Base-by-base conservation (phyloP, 1,139 yeast genomes). In the Geotrichum australiense region DNA sequence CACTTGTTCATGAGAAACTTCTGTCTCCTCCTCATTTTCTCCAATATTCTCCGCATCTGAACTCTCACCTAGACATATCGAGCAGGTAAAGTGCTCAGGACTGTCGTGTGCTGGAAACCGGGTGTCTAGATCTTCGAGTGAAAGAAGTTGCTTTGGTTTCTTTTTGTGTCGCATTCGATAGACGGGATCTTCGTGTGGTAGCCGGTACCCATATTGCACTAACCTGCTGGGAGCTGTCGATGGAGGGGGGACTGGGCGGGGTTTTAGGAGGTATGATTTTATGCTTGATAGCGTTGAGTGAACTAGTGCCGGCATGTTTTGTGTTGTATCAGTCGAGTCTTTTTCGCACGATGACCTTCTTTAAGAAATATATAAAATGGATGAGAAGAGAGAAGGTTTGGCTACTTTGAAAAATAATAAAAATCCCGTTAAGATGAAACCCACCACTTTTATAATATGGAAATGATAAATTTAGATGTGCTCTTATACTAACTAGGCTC, bases 201-300 rank as follows among this genome's bases (percentile, higher is more conserved):
- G 24, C 12, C 23, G 22, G 31, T 34, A 34, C 12, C 37, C 37
- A 12, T 34, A 34, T 16, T 34, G 37, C 6, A 34, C 8, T 21
- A 34, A 20, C 5, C 37, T 15, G 15, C 18, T 15, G n/a, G 30
- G 14, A 25, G 19, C 16, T 11, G 18, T 22, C 10, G 23, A 22
- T 1, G 22, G 23, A 12, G 28, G 23, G 15, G 28, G 28, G 7
- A 19, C 14, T 7, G 22, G 10, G 19, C 37, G 37, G 16, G 29
- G 30, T 20, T n/a, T 11, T 15, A 34, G 23, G 15, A 34, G 30
- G n/a, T 34, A 34, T 3, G 37, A n/a, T 19, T 34, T 34, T n/a
- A 34, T 12, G 18, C 30, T 24, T 7, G 37, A 34, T n/a, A 34
- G 37, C 18, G 37, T 21, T 8, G 37, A 24, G 12, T 34, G 37